A percentile compares a stretch with the other conserved stretches of the same genome.
These are phyloP conservation scores for Mrakia blollopis DNA, from an alignment of 768 basidiomycete species.

Conservation along the genomic window DNA sequence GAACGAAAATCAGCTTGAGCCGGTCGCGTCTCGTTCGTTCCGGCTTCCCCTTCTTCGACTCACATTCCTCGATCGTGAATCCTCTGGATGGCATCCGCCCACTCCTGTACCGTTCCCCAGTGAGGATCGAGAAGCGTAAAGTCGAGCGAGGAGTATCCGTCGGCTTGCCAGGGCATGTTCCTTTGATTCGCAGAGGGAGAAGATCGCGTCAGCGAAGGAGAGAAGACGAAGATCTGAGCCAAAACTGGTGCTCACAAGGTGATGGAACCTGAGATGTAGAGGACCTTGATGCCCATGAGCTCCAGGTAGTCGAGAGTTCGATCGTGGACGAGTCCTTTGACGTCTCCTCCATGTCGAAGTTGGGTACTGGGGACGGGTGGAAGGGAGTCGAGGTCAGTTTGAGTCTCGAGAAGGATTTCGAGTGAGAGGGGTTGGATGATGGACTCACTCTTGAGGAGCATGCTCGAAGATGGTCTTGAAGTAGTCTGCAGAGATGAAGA, in stretches of 20 bases:
- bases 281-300: conserved; percentile 75
- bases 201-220: neutral
- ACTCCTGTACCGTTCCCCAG: conserved; percentile 78
- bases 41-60: neutral
- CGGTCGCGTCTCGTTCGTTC: neutral
- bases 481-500: conserved; percentile 37
- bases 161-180: conserved; percentile 33
- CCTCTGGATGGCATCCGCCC: conserved; percentile 66
- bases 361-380: conserved; percentile 59
- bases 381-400: neutral
- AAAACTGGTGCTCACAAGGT: too few relatives aligned
- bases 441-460: conserved; percentile 15
- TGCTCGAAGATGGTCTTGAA: conserved; percentile 64
- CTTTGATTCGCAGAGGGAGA: neutral
- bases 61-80: conserved; percentile 74
- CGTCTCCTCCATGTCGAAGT: conserved; percentile 81
- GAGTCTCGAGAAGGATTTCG: neutral
- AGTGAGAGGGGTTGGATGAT: neutral
- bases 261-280: conserved; percentile 72
- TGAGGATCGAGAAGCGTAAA: conserved; percentile 87
- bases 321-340: conserved; percentile 65
- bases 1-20: neutral
- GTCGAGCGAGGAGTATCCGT: conserved; percentile 76
- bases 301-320: conserved; percentile 69
- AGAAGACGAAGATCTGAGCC: too few relatives aligned